Percentiles rank a stretch among this genome's conserved stretches.
Conservation (phyloP, 1,139 yeast genomes). For the Zygoascus meyerae region DNA sequence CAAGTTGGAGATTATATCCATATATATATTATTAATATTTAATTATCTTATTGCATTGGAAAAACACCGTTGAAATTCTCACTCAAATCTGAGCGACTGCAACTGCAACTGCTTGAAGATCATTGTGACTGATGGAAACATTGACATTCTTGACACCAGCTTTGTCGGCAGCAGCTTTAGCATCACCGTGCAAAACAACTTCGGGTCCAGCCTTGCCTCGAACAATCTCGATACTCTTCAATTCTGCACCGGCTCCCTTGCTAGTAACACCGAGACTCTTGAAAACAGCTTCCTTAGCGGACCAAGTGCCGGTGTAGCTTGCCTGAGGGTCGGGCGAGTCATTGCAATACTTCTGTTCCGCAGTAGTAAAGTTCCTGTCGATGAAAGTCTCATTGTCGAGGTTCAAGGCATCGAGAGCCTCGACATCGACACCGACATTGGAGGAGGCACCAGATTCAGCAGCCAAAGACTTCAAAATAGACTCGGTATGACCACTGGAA, state of each 20-base stretch:
- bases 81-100: conserved; percentile 61
- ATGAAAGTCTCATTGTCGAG: conserved; percentile 81
- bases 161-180: conserved; percentile 62
- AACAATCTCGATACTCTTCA: conserved; percentile 81
- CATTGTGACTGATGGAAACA: conserved; percentile 94
- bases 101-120: conserved; percentile 95
- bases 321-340: conserved; percentile 68
- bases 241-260: conserved; percentile 91
- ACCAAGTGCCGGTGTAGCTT: conserved; percentile 97
- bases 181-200: conserved; percentile 71
- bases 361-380: conserved; percentile 81
- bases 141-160: conserved; percentile 68
- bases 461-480: conserved; percentile 34
- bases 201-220: conserved; percentile 75
- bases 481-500: conserved; percentile 39
- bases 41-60: background rate
- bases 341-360: conserved; percentile 71
- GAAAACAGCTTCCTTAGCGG: conserved; percentile 98
- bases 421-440: conserved; percentile 97
- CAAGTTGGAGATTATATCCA: background rate
- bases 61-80: background rate
- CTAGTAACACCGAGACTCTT: conserved; percentile 87
- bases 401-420: conserved; percentile 74
- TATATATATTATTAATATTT: conserved; percentile 1
- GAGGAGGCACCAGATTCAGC: conserved; percentile 43